These are phyloP conservation scores for Aegilops bicornis DNA, from an alignment of 176 grass and related monocot species.

Conservation along the genomic window DNA sequence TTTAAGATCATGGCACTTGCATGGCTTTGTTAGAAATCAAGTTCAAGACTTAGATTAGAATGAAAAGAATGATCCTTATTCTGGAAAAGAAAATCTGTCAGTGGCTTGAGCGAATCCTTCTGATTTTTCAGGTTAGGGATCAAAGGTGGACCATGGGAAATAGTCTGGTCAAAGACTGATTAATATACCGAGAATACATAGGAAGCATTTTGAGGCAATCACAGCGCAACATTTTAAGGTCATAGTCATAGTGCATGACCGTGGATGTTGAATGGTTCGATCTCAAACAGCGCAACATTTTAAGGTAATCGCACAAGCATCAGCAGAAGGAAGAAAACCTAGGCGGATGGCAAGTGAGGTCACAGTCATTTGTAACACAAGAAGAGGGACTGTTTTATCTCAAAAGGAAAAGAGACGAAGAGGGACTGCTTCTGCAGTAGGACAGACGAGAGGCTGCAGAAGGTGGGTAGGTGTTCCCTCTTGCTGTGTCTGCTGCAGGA, in stretches of 20 bases:
- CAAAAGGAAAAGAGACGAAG: background rate
- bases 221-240: background rate
- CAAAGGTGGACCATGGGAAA: constrained; percentile 59
- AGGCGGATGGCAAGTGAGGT: background rate
- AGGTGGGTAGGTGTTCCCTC: background rate
- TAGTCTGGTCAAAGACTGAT: constrained; percentile 44
- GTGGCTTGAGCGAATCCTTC: background rate
- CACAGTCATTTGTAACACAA: background rate
- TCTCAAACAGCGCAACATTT: background rate
- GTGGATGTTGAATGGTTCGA: background rate
- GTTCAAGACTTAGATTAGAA: background rate
- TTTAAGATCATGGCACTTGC: background rate
- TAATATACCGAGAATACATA: background rate
- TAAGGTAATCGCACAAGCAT: background rate
- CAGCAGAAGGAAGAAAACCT: background rate
- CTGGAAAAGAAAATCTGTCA: background rate
- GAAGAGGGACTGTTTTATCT: background rate
- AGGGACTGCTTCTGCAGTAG: background rate
- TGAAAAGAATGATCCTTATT: background rate
- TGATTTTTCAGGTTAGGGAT: constrained; percentile 58
- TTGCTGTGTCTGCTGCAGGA: background rate
- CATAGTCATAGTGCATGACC: background rate
- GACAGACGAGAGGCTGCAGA: background rate
- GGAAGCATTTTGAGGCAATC: background rate
- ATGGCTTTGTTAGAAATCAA: background rate